Evolutionary conservation across 768 basidiomycete species (phyloP).

Genomic region (Lactifluus piperatus): DNA sequence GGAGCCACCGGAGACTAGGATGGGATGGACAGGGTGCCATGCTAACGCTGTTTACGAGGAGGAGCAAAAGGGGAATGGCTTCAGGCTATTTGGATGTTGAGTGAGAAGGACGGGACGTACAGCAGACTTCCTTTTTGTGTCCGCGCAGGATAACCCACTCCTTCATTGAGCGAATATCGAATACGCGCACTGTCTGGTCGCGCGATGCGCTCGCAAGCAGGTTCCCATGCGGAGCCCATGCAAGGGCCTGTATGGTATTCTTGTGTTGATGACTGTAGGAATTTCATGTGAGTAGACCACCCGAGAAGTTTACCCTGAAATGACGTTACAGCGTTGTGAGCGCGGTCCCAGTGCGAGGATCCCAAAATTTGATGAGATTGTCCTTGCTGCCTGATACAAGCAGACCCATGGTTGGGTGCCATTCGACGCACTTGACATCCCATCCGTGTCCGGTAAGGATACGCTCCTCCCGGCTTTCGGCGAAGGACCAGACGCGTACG

Average conservation of each 20-base stretch:
- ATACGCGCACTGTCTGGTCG: slow-evolving; percentile 91
- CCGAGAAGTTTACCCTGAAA: slow-evolving; percentile 1
- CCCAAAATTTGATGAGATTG: slow-evolving; percentile 99
- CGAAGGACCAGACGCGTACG: slow-evolving; percentile 92
- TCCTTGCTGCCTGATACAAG: slow-evolving; percentile 95
- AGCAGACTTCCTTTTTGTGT: slow-evolving; percentile 86
- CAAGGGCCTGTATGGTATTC: slow-evolving; percentile 87
- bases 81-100: not conserved
- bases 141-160: slow-evolving; percentile 88
- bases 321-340: slow-evolving; percentile 88
- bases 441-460: slow-evolving; percentile 93
- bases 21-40: slow-evolving; percentile 93
- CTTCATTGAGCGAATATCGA: slow-evolving; percentile 98
- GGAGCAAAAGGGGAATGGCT: not conserved
- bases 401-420: slow-evolving; percentile 96
- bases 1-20: slow-evolving; percentile 89
- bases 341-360: slow-evolving; percentile 85
- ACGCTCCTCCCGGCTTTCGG: slow-evolving; percentile 83
- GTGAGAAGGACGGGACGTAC: not conserved
- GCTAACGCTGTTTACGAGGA: slow-evolving; percentile 52
- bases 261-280: slow-evolving; percentile 82
- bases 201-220: slow-evolving; percentile 90
- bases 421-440: slow-evolving; percentile 98
- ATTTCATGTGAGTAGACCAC: not conserved
- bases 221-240: slow-evolving; percentile 94